Evolutionary conservation across 2,329 filamentous ascomycete species (phyloP).

Genomic region (Gaeumannomyces sp.): DNA sequence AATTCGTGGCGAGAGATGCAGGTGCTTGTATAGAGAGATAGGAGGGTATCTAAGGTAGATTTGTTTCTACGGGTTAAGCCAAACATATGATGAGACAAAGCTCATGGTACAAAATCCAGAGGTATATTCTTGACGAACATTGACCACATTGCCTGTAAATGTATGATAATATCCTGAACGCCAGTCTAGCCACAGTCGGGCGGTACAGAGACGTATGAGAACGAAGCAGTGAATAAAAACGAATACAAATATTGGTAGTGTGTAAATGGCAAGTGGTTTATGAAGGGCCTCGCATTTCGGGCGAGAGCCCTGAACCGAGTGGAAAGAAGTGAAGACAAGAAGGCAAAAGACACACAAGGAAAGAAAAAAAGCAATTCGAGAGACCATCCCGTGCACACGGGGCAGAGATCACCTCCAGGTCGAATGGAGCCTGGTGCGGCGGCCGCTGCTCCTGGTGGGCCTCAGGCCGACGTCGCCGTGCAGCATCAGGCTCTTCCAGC

Average conservation of each 20-base stretch:
- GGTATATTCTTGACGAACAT: too few relatives aligned
- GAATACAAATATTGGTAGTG: neutral
- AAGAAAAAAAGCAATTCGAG: neutral
- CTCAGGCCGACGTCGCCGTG: constrained; percentile 56
- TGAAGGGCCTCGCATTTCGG: neutral
- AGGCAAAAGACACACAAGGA: neutral
- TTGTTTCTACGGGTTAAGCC: too few relatives aligned
- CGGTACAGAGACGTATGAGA: neutral
- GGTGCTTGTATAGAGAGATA: neutral
- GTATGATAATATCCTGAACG: neutral
- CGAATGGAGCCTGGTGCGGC: constrained; percentile 43
- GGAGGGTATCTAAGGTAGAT: too few relatives aligned
- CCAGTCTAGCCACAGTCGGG: neutral
- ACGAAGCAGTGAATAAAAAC: neutral
- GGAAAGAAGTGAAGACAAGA: neutral
- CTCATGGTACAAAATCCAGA: too few relatives aligned
- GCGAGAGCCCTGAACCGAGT: neutral
- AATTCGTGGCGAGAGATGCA: neutral
- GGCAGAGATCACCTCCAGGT: constrained; percentile 44
- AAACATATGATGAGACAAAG: too few relatives aligned
- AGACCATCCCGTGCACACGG: neutral
- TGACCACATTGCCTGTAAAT: neutral
- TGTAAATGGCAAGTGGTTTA: neutral
- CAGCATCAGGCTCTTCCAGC: constrained; percentile 59
- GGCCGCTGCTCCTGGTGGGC: constrained; percentile 23